These are phyloP conservation scores for Gamsiella multidivaricata DNA, from an alignment of 192 early-diverging fungal species.

Conservation along the genomic window DNA sequence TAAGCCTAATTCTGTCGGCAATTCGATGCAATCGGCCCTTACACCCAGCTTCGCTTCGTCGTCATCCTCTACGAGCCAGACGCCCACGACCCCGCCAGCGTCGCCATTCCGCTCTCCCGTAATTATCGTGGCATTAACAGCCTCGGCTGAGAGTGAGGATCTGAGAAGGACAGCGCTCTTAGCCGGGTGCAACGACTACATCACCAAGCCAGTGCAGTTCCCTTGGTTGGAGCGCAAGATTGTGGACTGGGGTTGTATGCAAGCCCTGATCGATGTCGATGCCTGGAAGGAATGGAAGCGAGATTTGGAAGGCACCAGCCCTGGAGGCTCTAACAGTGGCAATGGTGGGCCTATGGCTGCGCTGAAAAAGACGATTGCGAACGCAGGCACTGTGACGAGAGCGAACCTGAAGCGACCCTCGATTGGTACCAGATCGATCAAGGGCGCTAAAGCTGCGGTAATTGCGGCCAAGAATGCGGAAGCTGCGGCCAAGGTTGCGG, in stretches of 20 bases:
- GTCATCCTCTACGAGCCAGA: background rate
- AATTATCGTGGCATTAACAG: conserved; percentile 91
- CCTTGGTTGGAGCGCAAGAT: conserved; percentile 89
- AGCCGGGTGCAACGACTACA: conserved; percentile 91
- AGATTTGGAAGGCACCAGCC: conserved; percentile 25
- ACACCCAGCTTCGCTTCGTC: conserved; percentile 13
- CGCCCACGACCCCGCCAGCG: conserved; percentile 29
- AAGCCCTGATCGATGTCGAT: conserved; percentile 89
- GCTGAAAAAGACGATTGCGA: conserved; percentile 11
- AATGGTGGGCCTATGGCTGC: background rate
- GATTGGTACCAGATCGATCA: conserved; percentile 39
- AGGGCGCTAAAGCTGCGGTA: conserved; percentile 23
- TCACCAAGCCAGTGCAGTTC: conserved; percentile 88
- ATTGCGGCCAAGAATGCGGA: conserved; percentile 26
- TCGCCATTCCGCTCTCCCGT: conserved; percentile 72
- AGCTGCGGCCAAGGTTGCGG: background rate
- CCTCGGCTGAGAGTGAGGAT: conserved; percentile 53
- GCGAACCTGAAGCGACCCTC: conserved; percentile 42
- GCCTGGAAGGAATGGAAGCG: conserved; percentile 70
- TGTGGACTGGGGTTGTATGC: conserved; percentile 94
- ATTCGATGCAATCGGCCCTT: conserved; percentile 11
- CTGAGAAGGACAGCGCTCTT: conserved; percentile 71
- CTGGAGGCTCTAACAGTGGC: conserved; percentile 13
- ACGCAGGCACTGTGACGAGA: conserved; percentile 7
- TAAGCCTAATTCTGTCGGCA: conserved; percentile 37